Evolutionary conservation across 1,284 basidiomycete species (phyloP).

Genomic region (Tilletia setariae): DNA sequence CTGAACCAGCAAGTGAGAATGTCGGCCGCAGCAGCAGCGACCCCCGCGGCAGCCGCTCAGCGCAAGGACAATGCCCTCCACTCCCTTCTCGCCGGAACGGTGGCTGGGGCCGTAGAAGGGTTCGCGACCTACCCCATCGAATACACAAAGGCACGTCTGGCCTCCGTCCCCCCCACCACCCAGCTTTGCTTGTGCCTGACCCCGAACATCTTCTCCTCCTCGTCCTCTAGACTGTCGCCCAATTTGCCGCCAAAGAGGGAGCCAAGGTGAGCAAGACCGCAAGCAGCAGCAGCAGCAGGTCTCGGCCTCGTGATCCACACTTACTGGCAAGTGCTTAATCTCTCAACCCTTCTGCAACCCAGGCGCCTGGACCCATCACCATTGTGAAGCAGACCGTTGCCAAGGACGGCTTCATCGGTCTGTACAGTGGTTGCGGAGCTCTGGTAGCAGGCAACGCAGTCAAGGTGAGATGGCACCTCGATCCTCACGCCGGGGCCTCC

Average conservation of each 20-base stretch:
- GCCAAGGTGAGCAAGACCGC: constrained; percentile 26
- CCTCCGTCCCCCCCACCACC: too few species aligned
- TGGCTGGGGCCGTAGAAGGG: constrained; percentile 86
- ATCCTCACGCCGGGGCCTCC: too few species aligned
- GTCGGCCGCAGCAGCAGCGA: constrained; percentile 16
- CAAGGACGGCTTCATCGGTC: constrained; percentile 50
- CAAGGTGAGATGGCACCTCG: constrained; percentile 34
- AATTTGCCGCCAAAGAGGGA: constrained; percentile 56
- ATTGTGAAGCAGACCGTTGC: constrained; percentile 53
- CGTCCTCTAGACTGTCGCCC: constrained; percentile 56
- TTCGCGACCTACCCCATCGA: constrained; percentile 80
- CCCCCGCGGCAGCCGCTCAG: constrained; percentile 29
- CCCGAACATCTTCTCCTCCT: not conserved
- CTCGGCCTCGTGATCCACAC: too few species aligned
- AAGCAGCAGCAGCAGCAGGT: too few species aligned
- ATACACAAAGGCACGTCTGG: constrained; percentile 85
- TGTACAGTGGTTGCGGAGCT: constrained; percentile 53
- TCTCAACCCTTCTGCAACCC: not conserved
- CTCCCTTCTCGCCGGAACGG: constrained; percentile 69
- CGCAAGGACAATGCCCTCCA: constrained; percentile 43
- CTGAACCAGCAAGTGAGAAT: too few species aligned
- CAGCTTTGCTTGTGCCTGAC: not conserved
- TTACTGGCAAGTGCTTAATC: too few species aligned
- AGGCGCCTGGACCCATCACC: constrained; percentile 53
- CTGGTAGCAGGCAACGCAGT: constrained; percentile 48